Conservation (phyloP, 768 basidiomycete species). For the Rhizopogon sp. region DNA sequence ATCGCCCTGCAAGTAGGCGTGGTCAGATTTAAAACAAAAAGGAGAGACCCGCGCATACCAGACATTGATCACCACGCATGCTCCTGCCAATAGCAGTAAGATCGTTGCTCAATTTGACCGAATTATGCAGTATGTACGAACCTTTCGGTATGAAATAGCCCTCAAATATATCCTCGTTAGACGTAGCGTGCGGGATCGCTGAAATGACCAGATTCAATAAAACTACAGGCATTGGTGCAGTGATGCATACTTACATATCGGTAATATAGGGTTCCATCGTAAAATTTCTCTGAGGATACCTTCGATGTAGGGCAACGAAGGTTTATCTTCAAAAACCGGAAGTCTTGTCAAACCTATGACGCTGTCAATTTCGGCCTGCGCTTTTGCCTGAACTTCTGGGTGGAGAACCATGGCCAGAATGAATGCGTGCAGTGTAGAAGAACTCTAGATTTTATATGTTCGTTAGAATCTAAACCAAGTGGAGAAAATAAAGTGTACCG, state of each 20-base stretch:
- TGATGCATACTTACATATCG: conserved; percentile 11
- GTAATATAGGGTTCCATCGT: conserved; percentile 19
- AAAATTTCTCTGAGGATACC: conserved; percentile 16
- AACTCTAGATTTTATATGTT: conserved; percentile 9
- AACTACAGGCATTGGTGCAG: neutral
- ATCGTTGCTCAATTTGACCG: neutral
- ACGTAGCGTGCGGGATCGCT: conserved; percentile 26
- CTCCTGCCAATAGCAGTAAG: conserved; percentile 5
- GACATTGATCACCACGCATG: conserved; percentile 14
- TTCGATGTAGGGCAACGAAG: conserved; percentile 15
- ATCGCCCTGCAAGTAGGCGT: conserved; percentile 12
- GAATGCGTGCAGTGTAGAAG: conserved; percentile 8
- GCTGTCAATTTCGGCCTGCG: conserved; percentile 12
- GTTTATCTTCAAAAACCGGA: conserved; percentile 11
- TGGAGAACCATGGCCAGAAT: conserved; percentile 14
- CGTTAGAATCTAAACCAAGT: neutral
- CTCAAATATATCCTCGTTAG: conserved; percentile 35
- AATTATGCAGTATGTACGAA: neutral
- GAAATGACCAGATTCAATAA: too few species aligned
- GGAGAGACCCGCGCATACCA: conserved; percentile 6
- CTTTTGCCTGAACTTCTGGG: conserved; percentile 18
- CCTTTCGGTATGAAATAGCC: conserved; percentile 51
- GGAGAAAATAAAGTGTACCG: neutral
- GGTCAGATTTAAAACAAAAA: neutral
- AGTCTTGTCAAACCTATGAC: conserved; percentile 15